Evolutionary conservation across 371 early-diverging fungal species (phyloP), one percentile per base, ranked within the genome.

Genomic region (Mortierella sp.): DNA sequence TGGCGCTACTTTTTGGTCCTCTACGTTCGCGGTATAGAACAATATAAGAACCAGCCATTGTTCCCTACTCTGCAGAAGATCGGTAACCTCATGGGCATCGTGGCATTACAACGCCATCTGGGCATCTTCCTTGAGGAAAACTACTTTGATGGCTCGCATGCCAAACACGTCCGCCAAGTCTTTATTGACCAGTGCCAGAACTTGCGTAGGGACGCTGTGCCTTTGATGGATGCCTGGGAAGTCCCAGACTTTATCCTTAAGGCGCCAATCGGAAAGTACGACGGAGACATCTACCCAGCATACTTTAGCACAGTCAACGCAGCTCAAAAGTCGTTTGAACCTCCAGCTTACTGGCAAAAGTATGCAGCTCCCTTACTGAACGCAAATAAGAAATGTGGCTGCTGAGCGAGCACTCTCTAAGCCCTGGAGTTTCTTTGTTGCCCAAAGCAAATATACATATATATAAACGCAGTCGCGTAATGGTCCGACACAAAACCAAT

Each of bases 161-260:
- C 88, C 34, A 86, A 86, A 32, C 75, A 73, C n/a, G 78, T 88
- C 54, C 83, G 85, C 31, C 68, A 83, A 31, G 31, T 80, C 32
- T 88, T 89, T 68, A 68, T 86, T 35, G 73, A 83, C 32, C 85
- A 85, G 54, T 90, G 90, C 73, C 85, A 85, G 73, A 82, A 83
- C 9, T 70, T 91, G 37, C 87, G 93, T 34, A 76, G 82, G 34
- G 87, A 90, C 63, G 89, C 87, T 0, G 83, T 93, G 59, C 90
- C 91, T 2, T 76, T 91, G 10, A 83, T 88, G 13, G 92, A 92
- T 74, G 89, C 87, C 3, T 90, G 87, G 72, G 86, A 83, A 1
- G 84, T 87, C 35, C 91, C 92, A 17, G 92, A 92, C 66, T 92
- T 89, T 75, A 72, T 91, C 37, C 62, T 91, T 54, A 91, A 90